Conservation (phyloP, 2,329 filamentous ascomycete species). For the Harringtonia lauricola region DNA sequence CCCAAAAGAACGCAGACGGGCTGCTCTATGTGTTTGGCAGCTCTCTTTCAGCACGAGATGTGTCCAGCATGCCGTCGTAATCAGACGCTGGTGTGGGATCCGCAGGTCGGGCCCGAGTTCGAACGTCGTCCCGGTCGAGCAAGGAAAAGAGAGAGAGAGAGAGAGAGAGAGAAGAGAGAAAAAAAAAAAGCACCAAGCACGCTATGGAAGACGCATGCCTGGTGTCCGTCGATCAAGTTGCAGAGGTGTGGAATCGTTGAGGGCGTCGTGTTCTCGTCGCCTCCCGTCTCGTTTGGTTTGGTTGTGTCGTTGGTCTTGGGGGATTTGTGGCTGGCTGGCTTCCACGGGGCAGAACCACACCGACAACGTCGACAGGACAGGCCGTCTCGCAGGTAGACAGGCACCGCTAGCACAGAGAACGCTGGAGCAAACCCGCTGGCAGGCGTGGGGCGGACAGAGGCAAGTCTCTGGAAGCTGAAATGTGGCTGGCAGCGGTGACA, state of each 20-base stretch:
- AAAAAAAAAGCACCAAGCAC: neutral
- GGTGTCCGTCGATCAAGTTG: neutral
- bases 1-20: neutral
- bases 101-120: no score
- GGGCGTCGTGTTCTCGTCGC: neutral
- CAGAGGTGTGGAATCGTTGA: neutral
- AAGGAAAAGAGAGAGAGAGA: neutral
- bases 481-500: neutral
- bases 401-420: no score
- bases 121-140: neutral
- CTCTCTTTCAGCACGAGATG: constrained; percentile 6
- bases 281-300: neutral
- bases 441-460: no score
- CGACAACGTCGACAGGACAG: no score
- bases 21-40: constrained; percentile 12
- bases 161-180: neutral
- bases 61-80: constrained; percentile 12
- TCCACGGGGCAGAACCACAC: no score
- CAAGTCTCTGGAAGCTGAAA: no score
- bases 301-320: neutral
- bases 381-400: no score
- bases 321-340: neutral
- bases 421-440: no score
- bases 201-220: constrained; percentile 12
- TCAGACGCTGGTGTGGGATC: neutral